Conservation (phyloP, 2,329 filamentous ascomycete genomes). For the Neopestalotiopsis rosae region DNA sequence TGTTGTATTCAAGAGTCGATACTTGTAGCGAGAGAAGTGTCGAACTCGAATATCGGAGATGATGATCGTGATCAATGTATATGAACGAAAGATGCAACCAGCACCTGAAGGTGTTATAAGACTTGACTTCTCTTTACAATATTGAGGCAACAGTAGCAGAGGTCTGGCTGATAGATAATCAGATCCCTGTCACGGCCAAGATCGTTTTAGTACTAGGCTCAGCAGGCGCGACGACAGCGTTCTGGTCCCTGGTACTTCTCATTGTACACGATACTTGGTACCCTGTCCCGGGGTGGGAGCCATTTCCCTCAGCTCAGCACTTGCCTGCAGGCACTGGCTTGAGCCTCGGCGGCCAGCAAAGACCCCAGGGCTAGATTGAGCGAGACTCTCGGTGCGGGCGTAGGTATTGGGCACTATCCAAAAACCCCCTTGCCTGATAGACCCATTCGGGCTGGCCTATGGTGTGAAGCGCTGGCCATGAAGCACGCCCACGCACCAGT, state of each 20-base stretch:
- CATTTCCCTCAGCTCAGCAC: background rate
- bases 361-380: slow-evolving; percentile 5
- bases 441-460: background rate
- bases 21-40: background rate
- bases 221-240: slow-evolving; percentile 3
- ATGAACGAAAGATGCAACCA: background rate
- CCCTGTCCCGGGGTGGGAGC: background rate
- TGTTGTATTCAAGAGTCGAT: background rate
- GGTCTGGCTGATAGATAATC: slow-evolving; percentile 6
- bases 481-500: background rate
- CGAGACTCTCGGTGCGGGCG: background rate
- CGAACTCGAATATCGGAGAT: background rate
- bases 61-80: background rate
- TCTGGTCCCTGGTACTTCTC: slow-evolving; percentile 8
- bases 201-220: background rate
- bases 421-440: background rate
- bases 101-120: background rate
- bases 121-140: background rate
- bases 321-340: slow-evolving; percentile 10
- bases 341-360: background rate
- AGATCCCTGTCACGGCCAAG: slow-evolving; percentile 5
- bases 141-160: background rate
- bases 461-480: background rate
- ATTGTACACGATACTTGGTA: slow-evolving; percentile 23
- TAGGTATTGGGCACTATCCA: background rate